These are phyloP conservation scores for Paecilomyces niveus DNA, from an alignment of 2,329 filamentous ascomycete genomes.

Conservation along the genomic window DNA sequence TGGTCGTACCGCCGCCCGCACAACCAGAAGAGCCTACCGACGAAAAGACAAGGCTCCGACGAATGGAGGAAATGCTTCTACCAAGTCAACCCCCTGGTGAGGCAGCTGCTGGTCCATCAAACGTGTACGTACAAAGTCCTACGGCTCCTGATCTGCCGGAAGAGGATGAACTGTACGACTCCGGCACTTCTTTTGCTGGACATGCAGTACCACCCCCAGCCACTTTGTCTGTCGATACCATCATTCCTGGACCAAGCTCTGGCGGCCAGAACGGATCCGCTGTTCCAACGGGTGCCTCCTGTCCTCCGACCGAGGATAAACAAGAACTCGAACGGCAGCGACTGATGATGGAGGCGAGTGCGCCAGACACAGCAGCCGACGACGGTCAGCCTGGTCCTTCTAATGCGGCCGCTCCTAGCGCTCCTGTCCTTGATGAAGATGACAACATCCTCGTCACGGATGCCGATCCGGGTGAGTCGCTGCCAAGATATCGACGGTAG, in stretches of 20 bases:
- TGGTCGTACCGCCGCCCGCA: slow-evolving; percentile 30
- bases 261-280: slow-evolving; percentile 33
- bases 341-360: slow-evolving; percentile 58
- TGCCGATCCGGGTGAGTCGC: slow-evolving; percentile 30
- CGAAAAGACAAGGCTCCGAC: slow-evolving; percentile 74
- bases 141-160: slow-evolving; percentile 39
- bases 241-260: slow-evolving; percentile 27
- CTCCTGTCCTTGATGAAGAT: slow-evolving; percentile 52
- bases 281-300: slow-evolving; percentile 38
- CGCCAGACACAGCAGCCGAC: slow-evolving; percentile 37
- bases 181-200: slow-evolving; percentile 20
- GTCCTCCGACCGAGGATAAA: slow-evolving; percentile 58
- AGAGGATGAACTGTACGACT: slow-evolving; percentile 49
- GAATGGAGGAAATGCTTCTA: slow-evolving; percentile 69
- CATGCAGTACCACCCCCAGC: slow-evolving; percentile 10
- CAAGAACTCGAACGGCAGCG: slow-evolving; percentile 64
- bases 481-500: slow-evolving; percentile 40
- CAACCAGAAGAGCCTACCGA: slow-evolving; percentile 57
- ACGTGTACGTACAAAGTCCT: slow-evolving; percentile 27
- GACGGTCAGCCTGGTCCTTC: slow-evolving; percentile 10
- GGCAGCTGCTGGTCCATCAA: slow-evolving; percentile 40
- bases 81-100: slow-evolving; percentile 67
- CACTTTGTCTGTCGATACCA: slow-evolving; percentile 22
- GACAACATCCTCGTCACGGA: slow-evolving; percentile 37
- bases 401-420: slow-evolving; percentile 38